Conservation (phyloP, 352 stramenopile species). For the Phytophthora fragariaefolia region DNA sequence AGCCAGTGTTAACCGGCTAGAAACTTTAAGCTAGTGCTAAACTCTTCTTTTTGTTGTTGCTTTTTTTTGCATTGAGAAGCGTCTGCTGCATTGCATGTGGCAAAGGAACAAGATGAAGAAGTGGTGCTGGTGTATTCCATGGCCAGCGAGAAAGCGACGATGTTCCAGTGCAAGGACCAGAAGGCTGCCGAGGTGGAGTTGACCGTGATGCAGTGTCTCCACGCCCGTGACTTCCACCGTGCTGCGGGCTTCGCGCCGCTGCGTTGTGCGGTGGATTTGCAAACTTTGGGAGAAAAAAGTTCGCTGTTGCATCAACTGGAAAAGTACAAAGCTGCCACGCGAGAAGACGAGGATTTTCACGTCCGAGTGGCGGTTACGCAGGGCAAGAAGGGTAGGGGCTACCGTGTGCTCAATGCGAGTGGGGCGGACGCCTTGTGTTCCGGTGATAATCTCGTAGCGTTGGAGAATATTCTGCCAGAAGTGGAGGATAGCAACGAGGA, state of each 20-base stretch:
- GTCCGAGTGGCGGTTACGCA: constrained; percentile 42
- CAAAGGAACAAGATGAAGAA: background rate
- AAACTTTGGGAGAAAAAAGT: constrained; percentile 18
- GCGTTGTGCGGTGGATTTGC: constrained; percentile 50
- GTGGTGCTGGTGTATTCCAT: constrained; percentile 37
- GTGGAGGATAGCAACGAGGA: constrained; percentile 11
- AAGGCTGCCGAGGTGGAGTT: constrained; percentile 26
- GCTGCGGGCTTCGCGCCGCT: constrained; percentile 41
- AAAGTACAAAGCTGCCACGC: constrained; percentile 39
- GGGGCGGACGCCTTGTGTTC: constrained; percentile 34
- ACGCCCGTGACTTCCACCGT: constrained; percentile 57
- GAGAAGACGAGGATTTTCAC: constrained; percentile 32
- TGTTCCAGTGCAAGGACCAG: constrained; percentile 30
- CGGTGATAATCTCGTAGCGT: constrained; percentile 3
- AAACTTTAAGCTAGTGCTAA: constrained; percentile 5
- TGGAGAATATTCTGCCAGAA: constrained; percentile 23
- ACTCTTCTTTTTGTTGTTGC: background rate
- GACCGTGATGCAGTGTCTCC: constrained; percentile 46
- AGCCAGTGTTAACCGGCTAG: background rate
- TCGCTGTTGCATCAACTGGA: constrained; percentile 32
- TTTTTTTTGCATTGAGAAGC: constrained; percentile 12
- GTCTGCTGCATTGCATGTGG: constrained; percentile 13
- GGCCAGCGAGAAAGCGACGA: constrained; percentile 7
- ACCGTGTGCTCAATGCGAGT: constrained; percentile 38
- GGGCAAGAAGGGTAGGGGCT: constrained; percentile 28